Percentiles rank a stretch among this genome's conserved stretches.
phyloP scores from a whole-genome alignment of 2,329 filamentous ascomycete species.

The Beauveria medogensis region DNA sequence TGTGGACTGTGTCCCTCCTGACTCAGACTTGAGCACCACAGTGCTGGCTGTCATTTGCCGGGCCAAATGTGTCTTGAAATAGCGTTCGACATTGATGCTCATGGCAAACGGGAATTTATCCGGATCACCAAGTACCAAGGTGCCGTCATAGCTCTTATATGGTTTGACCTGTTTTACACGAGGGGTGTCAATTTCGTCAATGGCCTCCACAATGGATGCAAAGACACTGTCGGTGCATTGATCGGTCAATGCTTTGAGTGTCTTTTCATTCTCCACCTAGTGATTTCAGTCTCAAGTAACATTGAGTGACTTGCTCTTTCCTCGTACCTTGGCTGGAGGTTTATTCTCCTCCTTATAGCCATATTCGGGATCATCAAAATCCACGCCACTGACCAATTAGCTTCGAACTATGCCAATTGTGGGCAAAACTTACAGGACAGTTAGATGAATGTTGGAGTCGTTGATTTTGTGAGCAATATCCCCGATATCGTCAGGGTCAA shows the following conservation, averaged over 20 bases:
- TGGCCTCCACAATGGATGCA: constrained; percentile 80
- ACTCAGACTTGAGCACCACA: constrained; percentile 54
- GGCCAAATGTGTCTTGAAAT: constrained; percentile 76
- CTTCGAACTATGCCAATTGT: neutral
- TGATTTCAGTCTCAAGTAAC: neutral
- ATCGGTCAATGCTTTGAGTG: constrained; percentile 57
- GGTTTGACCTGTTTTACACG: constrained; percentile 68
- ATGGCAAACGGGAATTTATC: constrained; percentile 66
- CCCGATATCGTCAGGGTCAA: constrained; percentile 64
- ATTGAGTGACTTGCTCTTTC: neutral
- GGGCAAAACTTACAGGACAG: constrained; percentile 56
- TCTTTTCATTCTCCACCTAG: constrained; percentile 56
- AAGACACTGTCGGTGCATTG: constrained; percentile 61
- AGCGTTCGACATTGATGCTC: constrained; percentile 80
- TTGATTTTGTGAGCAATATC: constrained; percentile 69
- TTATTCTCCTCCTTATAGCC: constrained; percentile 92
- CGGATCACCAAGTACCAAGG: constrained; percentile 71
- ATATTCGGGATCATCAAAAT: constrained; percentile 87
- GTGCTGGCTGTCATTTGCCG: constrained; percentile 67
- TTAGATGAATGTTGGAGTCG: constrained; percentile 66
- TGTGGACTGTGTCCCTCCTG: constrained; percentile 42
- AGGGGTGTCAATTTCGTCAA: constrained; percentile 71
- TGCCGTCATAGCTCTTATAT: constrained; percentile 70
- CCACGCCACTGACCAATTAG: constrained; percentile 58
- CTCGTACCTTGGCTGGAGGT: constrained; percentile 52